phyloP scores from a whole-genome alignment of 192 early-diverging fungal species.

The Entophlyctis luteolus region DNA sequence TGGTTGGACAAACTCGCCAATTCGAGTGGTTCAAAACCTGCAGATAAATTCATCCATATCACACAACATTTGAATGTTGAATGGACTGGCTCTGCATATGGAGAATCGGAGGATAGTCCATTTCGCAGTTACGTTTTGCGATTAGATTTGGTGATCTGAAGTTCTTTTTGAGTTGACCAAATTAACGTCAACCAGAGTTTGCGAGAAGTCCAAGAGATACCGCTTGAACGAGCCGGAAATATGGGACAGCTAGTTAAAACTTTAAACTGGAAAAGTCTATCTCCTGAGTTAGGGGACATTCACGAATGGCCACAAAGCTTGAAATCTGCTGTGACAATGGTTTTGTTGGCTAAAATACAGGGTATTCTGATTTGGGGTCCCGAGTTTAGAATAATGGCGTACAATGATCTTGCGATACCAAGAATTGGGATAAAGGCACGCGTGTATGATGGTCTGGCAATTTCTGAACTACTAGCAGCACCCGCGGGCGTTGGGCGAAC shows the following conservation, averaged over 20 bases:
- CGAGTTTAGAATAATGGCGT: slow-evolving; percentile 6
- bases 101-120: too few relatives aligned
- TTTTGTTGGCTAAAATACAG: background rate
- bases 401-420: slow-evolving; percentile 1
- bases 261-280: background rate
- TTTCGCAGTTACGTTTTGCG: too few relatives aligned
- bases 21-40: too few relatives aligned
- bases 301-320: slow-evolving; percentile 6
- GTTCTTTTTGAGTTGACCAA: too few relatives aligned
- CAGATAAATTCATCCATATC: too few relatives aligned
- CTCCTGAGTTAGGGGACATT: slow-evolving; percentile 1
- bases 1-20: too few relatives aligned
- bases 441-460: background rate
- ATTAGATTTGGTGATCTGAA: too few relatives aligned
- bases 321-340: background rate
- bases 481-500: slow-evolving; percentile 29
- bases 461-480: slow-evolving; percentile 14
- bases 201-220: too few relatives aligned
- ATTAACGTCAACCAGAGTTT: too few relatives aligned
- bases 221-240: background rate
- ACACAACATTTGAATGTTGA: too few relatives aligned
- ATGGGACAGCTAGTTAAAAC: background rate
- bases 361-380: slow-evolving; percentile 10
- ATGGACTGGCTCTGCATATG: too few relatives aligned
- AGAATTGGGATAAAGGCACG: background rate